phyloP scores from a whole-genome alignment of 192 early-diverging fungal genomes.

The Glomus cerebriforme region DNA sequence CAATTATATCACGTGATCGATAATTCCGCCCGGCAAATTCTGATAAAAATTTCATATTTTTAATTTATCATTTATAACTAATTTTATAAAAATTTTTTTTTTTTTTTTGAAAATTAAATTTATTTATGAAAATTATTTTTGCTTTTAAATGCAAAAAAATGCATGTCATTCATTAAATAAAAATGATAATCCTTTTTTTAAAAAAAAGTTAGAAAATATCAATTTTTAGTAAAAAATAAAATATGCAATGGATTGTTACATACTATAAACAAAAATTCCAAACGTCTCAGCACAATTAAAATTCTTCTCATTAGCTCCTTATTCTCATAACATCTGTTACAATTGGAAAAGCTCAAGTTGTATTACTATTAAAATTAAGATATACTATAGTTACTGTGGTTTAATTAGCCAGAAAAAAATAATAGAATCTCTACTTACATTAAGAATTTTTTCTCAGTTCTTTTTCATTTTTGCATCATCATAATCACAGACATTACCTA shows the following conservation, averaged over 20 bases:
- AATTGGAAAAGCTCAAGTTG: neutral
- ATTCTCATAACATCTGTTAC: neutral
- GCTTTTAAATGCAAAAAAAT: too few relatives aligned
- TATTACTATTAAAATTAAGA: neutral
- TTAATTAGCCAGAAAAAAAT: slow-evolving; percentile 16
- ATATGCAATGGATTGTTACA: neutral
- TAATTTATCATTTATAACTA: too few relatives aligned
- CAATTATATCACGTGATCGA: too few relatives aligned
- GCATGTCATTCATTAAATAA: too few relatives aligned
- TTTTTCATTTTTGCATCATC: neutral
- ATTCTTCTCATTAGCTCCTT: slow-evolving; percentile 1
- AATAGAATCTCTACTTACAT: slow-evolving; percentile 9
- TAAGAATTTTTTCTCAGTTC: slow-evolving; percentile 5
- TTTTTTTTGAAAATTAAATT: too few relatives aligned
- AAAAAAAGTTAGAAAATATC: too few relatives aligned
- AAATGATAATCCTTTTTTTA: too few relatives aligned
- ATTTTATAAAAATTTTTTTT: too few relatives aligned
- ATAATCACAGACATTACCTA: slow-evolving; percentile 7
- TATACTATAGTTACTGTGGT: neutral
- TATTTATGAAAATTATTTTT: too few relatives aligned
- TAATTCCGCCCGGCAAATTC: too few relatives aligned
- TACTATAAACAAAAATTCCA: neutral
- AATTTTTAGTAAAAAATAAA: neutral
- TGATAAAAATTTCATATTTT: too few relatives aligned
- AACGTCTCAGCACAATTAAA: slow-evolving; percentile 8